phyloP scores from a whole-genome alignment of 805 yeast genomes.

The Starmerella roubikii region DNA sequence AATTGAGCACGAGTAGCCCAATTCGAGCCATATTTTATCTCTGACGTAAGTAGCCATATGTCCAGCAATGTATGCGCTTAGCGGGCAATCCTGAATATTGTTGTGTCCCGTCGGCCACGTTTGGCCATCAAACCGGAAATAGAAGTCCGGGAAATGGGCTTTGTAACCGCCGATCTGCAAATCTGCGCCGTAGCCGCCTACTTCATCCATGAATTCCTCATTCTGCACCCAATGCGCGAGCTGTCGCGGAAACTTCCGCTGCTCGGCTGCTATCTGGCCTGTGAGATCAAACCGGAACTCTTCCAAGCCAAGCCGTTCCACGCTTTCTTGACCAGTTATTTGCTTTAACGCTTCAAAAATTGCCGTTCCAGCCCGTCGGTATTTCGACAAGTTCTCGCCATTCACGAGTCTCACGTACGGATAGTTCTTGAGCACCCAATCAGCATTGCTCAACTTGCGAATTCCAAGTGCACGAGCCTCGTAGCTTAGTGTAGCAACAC shows the following conservation, averaged over 20 bases:
- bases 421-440: constrained; percentile 10
- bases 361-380: constrained; percentile 23
- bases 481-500: constrained; percentile 24
- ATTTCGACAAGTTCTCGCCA: constrained; percentile 24
- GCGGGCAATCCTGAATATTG: not conserved
- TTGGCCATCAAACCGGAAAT: constrained; percentile 20
- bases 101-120: constrained; percentile 16
- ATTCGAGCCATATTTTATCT: constrained; percentile 20
- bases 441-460: constrained; percentile 18
- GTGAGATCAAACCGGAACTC: constrained; percentile 25
- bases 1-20: constrained; percentile 23
- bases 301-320: constrained; percentile 26
- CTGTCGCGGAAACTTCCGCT: not conserved
- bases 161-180: not conserved
- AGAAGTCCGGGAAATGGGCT: constrained; percentile 21
- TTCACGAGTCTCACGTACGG: constrained; percentile 22
- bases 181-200: constrained; percentile 2
- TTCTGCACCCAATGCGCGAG: constrained; percentile 1
- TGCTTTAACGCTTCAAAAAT: constrained; percentile 19
- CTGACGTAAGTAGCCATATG: constrained; percentile 21
- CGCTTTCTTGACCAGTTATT: constrained; percentile 13
- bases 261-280: constrained; percentile 6
- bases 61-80: constrained; percentile 21
- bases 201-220: constrained; percentile 9
- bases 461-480: constrained; percentile 25